Evolutionary conservation across 1,139 yeast species (phyloP), one percentile per base, ranked within the genome.

Genomic region (Candida sanyaensis): DNA sequence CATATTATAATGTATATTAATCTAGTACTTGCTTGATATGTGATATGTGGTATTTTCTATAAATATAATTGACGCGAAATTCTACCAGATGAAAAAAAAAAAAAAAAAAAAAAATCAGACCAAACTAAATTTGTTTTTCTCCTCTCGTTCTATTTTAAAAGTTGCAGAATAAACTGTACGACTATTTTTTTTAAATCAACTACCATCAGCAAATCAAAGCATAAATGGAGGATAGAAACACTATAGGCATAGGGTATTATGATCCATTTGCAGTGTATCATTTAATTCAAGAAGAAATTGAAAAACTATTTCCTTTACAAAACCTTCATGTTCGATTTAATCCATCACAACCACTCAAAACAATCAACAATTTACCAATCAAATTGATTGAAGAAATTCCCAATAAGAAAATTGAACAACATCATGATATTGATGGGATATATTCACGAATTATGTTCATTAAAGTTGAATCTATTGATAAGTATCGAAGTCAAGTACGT

Each of bases 241-340:
- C 75, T 24, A 67, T 83, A 4, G 61, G 64, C 41, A 68, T 86
- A 26, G 91, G 95, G 8, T 91, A 84, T 64, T 90, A 88, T 64
- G 98, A 93, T 62, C 98, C 98, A 0, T 88, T 88, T 61, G 80
- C 81, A 38, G 80, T 86, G 1, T 87, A 78, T 58, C 78, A 81
- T 1, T 66, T 70, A 42, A 65, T 91, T n/a, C 64, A 76, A 52
- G 65, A 71, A 3, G 84, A 80, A 33, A 65, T 92, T 24, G 54
- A 75, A 11, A 77, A 79, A 49, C 23, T 37, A n/a, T 71, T 88
- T 3, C 92, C 90, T 2, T 69, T 92, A 36, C 80, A 84, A 4
- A 88, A 88, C 51, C 69, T 93, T 31, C 96, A 90, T 62, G 90
- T 97, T 96, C 84, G 82, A 57, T 73, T 81, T 41, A 67, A 77